phyloP scores from a whole-genome alignment of 208 protist genomes.

The Naegleria lovaniensis region DNA sequence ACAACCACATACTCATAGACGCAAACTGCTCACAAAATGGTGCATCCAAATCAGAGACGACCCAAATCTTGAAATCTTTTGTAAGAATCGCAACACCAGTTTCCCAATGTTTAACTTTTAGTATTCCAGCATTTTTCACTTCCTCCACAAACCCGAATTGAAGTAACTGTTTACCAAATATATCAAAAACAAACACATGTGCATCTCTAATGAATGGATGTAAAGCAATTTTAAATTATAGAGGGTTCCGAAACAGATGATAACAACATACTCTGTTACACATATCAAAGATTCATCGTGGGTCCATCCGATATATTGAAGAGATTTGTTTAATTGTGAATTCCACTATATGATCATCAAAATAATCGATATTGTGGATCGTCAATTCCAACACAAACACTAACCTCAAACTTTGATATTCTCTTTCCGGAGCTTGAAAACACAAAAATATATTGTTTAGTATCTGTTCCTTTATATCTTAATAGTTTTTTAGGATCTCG shows the following conservation, averaged over 20 bases:
- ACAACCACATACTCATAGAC: not conserved
- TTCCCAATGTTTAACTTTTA: not conserved
- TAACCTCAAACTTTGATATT: slow-evolving; percentile 21
- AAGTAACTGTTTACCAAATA: slow-evolving; percentile 1
- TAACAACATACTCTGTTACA: not conserved
- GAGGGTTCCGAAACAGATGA: too few species aligned
- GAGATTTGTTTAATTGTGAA: not conserved
- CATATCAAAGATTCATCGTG: slow-evolving; percentile 2
- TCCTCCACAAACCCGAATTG: not conserved
- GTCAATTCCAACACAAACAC: not conserved
- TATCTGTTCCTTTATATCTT: not conserved
- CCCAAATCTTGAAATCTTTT: slow-evolving; percentile 19
- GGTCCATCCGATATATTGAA: not conserved
- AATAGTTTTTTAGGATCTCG: slow-evolving; percentile 20
- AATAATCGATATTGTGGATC: not conserved
- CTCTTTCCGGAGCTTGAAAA: not conserved
- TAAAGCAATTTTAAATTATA: not conserved
- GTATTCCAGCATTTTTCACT: not conserved
- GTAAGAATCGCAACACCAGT: slow-evolving; percentile 2
- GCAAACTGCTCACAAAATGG: not conserved
- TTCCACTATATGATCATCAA: not conserved
- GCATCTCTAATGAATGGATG: not conserved
- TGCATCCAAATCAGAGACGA: not conserved
- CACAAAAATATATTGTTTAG: slow-evolving; percentile 7
- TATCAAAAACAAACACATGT: slow-evolving; percentile 1